Evolutionary conservation across 164 flowering plant genomes (phyloP).

Genomic region (Vitis cinerea): DNA sequence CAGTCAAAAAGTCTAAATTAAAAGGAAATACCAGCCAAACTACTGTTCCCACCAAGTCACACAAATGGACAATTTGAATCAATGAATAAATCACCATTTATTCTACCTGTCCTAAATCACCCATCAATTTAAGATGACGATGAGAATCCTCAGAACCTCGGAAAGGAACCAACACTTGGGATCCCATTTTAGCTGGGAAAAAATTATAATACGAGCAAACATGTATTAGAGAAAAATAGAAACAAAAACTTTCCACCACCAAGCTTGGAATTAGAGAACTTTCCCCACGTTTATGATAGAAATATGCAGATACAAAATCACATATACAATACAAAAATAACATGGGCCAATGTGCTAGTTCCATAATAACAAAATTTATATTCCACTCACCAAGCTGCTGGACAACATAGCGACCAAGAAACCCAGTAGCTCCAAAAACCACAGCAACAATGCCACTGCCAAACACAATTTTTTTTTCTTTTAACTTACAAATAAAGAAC

Average conservation of each 20-base stretch:
- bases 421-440: conserved; percentile 98
- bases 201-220: not conserved
- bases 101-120: conserved; percentile 95
- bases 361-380: not conserved
- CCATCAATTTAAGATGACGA: conserved; percentile 98
- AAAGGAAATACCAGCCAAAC: not conserved
- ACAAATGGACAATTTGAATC: too few species aligned
- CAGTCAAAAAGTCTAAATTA: not conserved
- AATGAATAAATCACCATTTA: conserved; percentile 1
- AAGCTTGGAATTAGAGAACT: not conserved
- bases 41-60: too few species aligned
- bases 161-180: conserved; percentile 95
- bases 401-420: conserved; percentile 95
- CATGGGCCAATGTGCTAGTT: too few species aligned
- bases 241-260: not conserved
- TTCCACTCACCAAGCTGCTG: conserved; percentile 85
- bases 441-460: conserved; percentile 93
- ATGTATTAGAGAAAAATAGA: not conserved
- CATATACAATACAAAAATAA: too few species aligned
- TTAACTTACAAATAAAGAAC: not conserved
- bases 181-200: conserved; percentile 89
- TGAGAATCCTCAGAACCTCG: conserved; percentile 92
- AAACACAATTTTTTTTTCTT: conserved; percentile 7
- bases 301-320: too few species aligned
- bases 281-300: too few species aligned